phyloP scores from a whole-genome alignment of 202 grass and related monocot genomes.

The Saccharum hybrid region DNA sequence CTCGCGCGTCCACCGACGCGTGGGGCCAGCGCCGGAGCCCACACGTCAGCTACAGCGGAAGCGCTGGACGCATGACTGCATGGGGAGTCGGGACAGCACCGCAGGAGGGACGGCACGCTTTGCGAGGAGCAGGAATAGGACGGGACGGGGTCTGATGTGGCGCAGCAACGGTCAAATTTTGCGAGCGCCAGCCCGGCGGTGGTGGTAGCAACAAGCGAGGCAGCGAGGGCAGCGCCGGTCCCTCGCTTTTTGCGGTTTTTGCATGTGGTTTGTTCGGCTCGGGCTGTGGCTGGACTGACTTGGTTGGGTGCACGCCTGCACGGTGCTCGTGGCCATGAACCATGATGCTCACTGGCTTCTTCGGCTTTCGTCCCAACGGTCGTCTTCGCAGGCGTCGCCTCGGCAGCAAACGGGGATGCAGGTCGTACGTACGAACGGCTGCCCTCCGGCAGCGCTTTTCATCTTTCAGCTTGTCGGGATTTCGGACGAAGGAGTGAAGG shows the following conservation, averaged over 20 bases:
- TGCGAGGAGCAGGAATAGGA: slow-evolving; percentile 17
- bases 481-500: neutral
- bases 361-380: slow-evolving; percentile 45
- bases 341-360: too few species aligned
- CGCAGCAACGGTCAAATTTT: slow-evolving; percentile 66
- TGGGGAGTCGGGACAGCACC: slow-evolving; percentile 24
- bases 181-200: neutral
- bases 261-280: neutral
- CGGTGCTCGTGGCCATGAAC: too few species aligned
- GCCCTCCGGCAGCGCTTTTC: neutral
- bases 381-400: slow-evolving; percentile 44
- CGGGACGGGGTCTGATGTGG: slow-evolving; percentile 25
- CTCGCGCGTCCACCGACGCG: neutral
- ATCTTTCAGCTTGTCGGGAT: neutral
- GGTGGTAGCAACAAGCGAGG: neutral
- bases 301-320: too few species aligned
- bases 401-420: neutral
- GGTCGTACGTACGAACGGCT: neutral
- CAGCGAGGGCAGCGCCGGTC: neutral
- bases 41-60: neutral
- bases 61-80: neutral
- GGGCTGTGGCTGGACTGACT: too few species aligned
- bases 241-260: neutral
- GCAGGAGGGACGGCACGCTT: slow-evolving; percentile 14
- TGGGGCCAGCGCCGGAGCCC: neutral